A percentile compares a stretch with the other conserved stretches of the same genome.
These are phyloP conservation scores for Xylaria digitata DNA, from an alignment of 2,329 filamentous ascomycete species.

Conservation along the genomic window DNA sequence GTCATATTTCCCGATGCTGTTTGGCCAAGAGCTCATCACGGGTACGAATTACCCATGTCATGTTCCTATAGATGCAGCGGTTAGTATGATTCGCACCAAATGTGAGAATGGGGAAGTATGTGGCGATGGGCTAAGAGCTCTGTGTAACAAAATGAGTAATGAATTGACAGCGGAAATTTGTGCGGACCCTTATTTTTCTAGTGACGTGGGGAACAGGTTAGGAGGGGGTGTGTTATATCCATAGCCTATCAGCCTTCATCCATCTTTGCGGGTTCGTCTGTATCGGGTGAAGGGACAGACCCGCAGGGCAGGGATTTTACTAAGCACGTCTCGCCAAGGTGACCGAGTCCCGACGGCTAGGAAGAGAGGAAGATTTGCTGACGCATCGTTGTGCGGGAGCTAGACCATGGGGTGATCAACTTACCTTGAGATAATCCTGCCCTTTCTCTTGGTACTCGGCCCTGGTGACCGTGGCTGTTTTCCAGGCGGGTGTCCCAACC, in stretches of 20 bases:
- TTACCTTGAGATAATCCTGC: slow-evolving; percentile 88
- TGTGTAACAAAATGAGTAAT: slow-evolving; percentile 11
- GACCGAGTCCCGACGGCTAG: slow-evolving; percentile 22
- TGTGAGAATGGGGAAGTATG: slow-evolving; percentile 25
- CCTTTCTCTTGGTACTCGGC: slow-evolving; percentile 94
- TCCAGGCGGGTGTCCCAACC: slow-evolving; percentile 72
- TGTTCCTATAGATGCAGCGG: slow-evolving; percentile 64
- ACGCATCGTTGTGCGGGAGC: slow-evolving; percentile 28
- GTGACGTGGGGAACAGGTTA: neutral
- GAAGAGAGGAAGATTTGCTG: slow-evolving; percentile 32
- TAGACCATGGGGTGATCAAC: slow-evolving; percentile 44
- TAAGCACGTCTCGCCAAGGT: slow-evolving; percentile 31
- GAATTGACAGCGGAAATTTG: neutral
- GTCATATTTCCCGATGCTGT: neutral
- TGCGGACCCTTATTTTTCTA: neutral
- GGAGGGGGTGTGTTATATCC: slow-evolving; percentile 1
- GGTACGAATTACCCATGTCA: slow-evolving; percentile 72
- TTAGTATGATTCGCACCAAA: slow-evolving; percentile 20
- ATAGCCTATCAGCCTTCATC: slow-evolving; percentile 7
- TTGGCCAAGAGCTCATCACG: slow-evolving; percentile 46
- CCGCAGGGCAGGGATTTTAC: slow-evolving; percentile 19
- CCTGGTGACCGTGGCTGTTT: slow-evolving; percentile 74
- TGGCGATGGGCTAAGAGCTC: slow-evolving; percentile 26
- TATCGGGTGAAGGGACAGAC: slow-evolving; percentile 22
- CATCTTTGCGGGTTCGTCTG: slow-evolving; percentile 11